Conservation (phyloP, 495 filamentous ascomycete species). For the Podospora comata region DNA sequence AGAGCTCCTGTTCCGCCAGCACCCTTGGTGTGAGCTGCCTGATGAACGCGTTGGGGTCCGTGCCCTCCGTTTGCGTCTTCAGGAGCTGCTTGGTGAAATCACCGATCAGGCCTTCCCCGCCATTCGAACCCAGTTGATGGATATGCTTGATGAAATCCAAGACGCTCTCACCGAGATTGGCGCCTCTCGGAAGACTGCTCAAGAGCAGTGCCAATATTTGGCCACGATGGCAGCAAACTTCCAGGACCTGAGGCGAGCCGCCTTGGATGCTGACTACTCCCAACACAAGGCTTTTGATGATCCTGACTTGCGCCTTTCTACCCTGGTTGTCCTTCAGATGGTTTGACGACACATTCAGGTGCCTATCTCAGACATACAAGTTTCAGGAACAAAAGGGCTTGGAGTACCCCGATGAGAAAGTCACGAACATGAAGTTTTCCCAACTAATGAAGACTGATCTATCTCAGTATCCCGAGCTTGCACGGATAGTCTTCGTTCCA, state of each 20-base stretch:
- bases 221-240: constrained; percentile 40
- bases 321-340: constrained; percentile 33
- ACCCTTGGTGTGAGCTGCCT: constrained; percentile 43
- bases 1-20: constrained; percentile 31
- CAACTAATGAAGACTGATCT: no score
- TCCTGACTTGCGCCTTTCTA: constrained; percentile 38
- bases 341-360: background rate
- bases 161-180: constrained; percentile 40
- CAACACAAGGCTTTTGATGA: constrained; percentile 35
- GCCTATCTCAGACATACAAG: background rate
- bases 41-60: constrained; percentile 47
- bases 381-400: background rate
- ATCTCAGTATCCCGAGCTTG: no score
- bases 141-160: constrained; percentile 34
- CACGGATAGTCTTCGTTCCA: no score
- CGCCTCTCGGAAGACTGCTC: constrained; percentile 34
- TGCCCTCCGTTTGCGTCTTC: constrained; percentile 42
- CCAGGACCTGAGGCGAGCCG: constrained; percentile 35
- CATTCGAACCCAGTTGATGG: constrained; percentile 41
- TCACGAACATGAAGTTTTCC: no score
- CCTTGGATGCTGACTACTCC: constrained; percentile 44
- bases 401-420: no score
- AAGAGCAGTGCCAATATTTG: constrained; percentile 44
- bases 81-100: constrained; percentile 39
- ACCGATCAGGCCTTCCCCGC: constrained; percentile 48